Conservation (phyloP, 495 filamentous ascomycete species). For the Cryomyces minteri region DNA sequence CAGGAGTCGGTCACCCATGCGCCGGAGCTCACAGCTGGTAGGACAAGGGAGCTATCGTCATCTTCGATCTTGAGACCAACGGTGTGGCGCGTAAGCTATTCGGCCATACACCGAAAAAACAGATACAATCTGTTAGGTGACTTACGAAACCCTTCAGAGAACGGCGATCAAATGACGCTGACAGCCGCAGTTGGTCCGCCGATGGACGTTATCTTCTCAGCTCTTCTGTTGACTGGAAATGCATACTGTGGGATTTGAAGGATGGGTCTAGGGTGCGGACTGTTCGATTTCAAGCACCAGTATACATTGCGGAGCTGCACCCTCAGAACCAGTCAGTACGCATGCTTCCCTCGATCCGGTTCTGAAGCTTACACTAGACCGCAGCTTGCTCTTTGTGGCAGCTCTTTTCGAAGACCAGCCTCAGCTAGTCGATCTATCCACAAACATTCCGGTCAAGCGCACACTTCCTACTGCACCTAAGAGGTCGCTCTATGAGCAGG, state of each 20-base stretch:
- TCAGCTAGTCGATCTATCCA: slow-evolving; percentile 61
- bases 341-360: background rate
- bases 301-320: slow-evolving; percentile 89
- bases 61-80: slow-evolving; percentile 95
- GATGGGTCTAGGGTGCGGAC: slow-evolving; percentile 49
- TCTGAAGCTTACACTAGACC: background rate
- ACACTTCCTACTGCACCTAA: slow-evolving; percentile 67
- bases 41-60: slow-evolving; percentile 79
- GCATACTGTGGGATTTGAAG: slow-evolving; percentile 81
- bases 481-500: slow-evolving; percentile 34
- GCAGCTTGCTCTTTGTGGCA: slow-evolving; percentile 60
- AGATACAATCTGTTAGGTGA: slow-evolving; percentile 66
- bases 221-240: slow-evolving; percentile 89
- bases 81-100: slow-evolving; percentile 83
- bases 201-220: slow-evolving; percentile 87
- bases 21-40: slow-evolving; percentile 8
- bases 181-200: slow-evolving; percentile 60
- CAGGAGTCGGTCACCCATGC: too few species aligned
- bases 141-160: background rate
- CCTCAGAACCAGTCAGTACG: slow-evolving; percentile 66
- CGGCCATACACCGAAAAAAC: slow-evolving; percentile 54
- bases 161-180: slow-evolving; percentile 1
- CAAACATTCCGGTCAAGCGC: slow-evolving; percentile 44
- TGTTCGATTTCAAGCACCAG: slow-evolving; percentile 74
- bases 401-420: slow-evolving; percentile 89